Evolutionary conservation across 1,284 basidiomycete species (phyloP), one percentile per base, ranked within the genome.

Genomic region (Ceratobasidium sp.): DNA sequence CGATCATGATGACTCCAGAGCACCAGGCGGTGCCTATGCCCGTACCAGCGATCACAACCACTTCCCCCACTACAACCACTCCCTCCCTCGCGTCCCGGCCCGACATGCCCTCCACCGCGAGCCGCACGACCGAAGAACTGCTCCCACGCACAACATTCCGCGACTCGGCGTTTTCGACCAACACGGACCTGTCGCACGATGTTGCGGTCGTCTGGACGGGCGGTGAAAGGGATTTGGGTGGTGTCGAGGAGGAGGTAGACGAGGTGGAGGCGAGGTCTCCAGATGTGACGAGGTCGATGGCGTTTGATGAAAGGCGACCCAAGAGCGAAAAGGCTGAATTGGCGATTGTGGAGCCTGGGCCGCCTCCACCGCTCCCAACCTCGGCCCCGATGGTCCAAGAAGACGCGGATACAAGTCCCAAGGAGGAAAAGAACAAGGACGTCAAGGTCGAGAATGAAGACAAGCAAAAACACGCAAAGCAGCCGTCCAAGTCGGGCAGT

Each of bases 111-210:
- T 27, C 61, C 41, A 9, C 31, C 8, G 43, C 68, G 13, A 72
- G 61, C 43, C 68, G 43, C 0, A 61, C 68, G 11, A 61, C 43
- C 24, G 68, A 72, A 61, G 68, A 72, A 39, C 56, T 72, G 37
- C 56, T 72, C 7, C 37, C 66, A 19, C 66, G 39, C 19, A 51
- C 51, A 27, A 41, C 66, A 8, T 71, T 71, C 31, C 53, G 66
- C 24, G 66, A 71, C 24, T 71, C 66, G 13, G 66, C 66, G 6
- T 71, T 71, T 31, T 71, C 66, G n/a, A 53, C 39, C 31, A 71
- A 53, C 39, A 71, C 66, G 31, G 66, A 71, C 31, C n/a, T 41
- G 16, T 71, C 66, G 14, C 66, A 71, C 27, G 66, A 71, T 16
- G 66, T 71, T 16, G 66, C 53, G 39, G 54, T 71, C 24, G 31